Conservation (phyloP, 179 eudicot genomes). For the Patellifolia procumbens region DNA sequence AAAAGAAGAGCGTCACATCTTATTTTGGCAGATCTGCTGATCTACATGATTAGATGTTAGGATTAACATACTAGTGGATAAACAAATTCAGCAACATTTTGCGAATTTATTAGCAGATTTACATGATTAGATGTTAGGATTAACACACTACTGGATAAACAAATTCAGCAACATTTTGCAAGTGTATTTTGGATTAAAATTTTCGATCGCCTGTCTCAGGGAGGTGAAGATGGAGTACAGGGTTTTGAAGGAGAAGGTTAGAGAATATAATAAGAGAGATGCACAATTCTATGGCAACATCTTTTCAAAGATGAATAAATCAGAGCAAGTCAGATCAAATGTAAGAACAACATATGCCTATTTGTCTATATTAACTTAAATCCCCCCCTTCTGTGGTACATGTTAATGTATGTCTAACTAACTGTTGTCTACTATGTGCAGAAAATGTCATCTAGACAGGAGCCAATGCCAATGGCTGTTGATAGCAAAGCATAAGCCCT, state of each 20-base stretch:
- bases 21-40: too few relatives aligned
- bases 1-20: too few relatives aligned
- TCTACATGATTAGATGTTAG: too few relatives aligned
- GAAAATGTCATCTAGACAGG: constrained; percentile 27
- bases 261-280: constrained; percentile 59
- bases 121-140: too few relatives aligned
- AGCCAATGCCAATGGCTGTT: constrained; percentile 31
- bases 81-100: too few relatives aligned
- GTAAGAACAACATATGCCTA: constrained; percentile 5
- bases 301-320: constrained; percentile 44
- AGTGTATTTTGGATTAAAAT: neutral
- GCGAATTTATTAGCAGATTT: too few relatives aligned
- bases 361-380: neutral
- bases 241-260: constrained; percentile 47
- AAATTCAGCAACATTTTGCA: too few relatives aligned
- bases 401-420: neutral
- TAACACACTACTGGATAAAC: too few relatives aligned
- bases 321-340: constrained; percentile 25
- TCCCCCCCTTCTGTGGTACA: neutral
- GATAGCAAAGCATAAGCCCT: constrained; percentile 47
- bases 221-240: constrained; percentile 57
- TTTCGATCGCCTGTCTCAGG: constrained; percentile 33
- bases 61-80: too few relatives aligned
- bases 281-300: constrained; percentile 55
- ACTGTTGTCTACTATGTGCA: constrained; percentile 10